phyloP scores from a whole-genome alignment of 352 stramenopile genomes.

The Globisporangium iwayamae region DNA sequence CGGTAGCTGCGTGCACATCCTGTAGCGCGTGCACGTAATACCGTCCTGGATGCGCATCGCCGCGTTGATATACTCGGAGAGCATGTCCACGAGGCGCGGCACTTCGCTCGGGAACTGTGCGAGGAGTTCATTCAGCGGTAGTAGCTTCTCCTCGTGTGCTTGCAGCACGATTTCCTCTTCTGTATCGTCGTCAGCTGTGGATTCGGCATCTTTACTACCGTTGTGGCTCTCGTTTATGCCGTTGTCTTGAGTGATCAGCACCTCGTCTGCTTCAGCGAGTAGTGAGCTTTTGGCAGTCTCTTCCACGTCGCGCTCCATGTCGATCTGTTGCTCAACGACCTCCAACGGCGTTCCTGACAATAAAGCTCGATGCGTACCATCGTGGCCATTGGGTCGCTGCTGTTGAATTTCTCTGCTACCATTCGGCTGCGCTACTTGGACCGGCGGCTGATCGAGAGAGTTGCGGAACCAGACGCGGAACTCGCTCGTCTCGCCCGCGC shows the following conservation, averaged over 20 bases:
- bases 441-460: neutral
- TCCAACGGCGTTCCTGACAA: neutral
- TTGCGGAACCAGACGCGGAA: slow-evolving; percentile 20
- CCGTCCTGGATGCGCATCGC: slow-evolving; percentile 30
- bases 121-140: slow-evolving; percentile 26
- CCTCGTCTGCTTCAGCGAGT: neutral
- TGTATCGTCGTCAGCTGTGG: neutral
- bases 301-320: neutral
- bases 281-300: neutral
- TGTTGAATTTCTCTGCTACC: neutral
- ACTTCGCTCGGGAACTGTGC: slow-evolving; percentile 21
- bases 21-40: slow-evolving; percentile 21
- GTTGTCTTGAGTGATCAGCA: neutral
- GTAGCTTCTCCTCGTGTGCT: neutral
- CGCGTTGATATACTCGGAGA: slow-evolving; percentile 32
- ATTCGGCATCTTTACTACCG: neutral
- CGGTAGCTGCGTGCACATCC: slow-evolving; percentile 22
- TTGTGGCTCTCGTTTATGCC: neutral
- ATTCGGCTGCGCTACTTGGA: neutral
- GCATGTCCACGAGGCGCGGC: slow-evolving; percentile 23
- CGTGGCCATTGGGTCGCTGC: neutral
- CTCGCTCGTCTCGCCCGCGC: slow-evolving; percentile 14
- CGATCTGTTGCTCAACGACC: slow-evolving; percentile 2
- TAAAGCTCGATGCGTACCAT: neutral
- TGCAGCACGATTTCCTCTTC: neutral